These are phyloP conservation scores for Nelumbo lutea DNA, from an alignment of 164 flowering plant genomes.

Conservation along the genomic window DNA sequence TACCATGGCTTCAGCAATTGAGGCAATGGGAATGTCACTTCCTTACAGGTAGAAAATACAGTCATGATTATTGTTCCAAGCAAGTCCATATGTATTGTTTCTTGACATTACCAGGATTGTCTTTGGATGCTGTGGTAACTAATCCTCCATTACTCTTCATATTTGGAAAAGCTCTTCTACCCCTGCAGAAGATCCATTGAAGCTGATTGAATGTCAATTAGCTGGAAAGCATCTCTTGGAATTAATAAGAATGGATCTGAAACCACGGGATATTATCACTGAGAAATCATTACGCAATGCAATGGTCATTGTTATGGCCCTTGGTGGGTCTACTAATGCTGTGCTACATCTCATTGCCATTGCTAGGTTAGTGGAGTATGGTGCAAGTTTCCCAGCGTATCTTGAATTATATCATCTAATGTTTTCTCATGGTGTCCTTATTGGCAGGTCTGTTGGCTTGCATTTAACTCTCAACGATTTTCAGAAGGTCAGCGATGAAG, in stretches of 20 bases:
- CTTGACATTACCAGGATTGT: not conserved
- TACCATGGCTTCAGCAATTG: slow-evolving; percentile 99
- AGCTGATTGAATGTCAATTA: slow-evolving; percentile 84
- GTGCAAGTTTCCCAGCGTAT: too few relatives aligned
- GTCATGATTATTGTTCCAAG: not conserved
- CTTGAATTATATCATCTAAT: too few relatives aligned
- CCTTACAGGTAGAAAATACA: slow-evolving; percentile 67
- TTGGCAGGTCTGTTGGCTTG: slow-evolving; percentile 88
- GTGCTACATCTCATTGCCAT: slow-evolving; percentile 95
- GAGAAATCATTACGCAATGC: slow-evolving; percentile 80
- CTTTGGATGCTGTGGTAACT: slow-evolving; percentile 1
- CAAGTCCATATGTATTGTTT: not conserved
- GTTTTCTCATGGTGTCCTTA: too few relatives aligned
- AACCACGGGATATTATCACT: slow-evolving; percentile 92
- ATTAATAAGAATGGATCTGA: slow-evolving; percentile 76
- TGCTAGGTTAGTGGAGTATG: slow-evolving; percentile 56
- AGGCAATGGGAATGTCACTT: slow-evolving; percentile 96
- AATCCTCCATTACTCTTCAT: slow-evolving; percentile 4
- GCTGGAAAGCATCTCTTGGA: slow-evolving; percentile 85
- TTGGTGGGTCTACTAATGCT: slow-evolving; percentile 98
- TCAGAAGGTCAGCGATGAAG: slow-evolving; percentile 88
- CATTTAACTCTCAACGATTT: slow-evolving; percentile 83
- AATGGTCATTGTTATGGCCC: slow-evolving; percentile 96
- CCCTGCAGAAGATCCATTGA: slow-evolving; percentile 95
- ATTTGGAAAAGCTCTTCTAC: slow-evolving; percentile 70